These are phyloP conservation scores for Flaveria ramosissima DNA, from an alignment of 129 eudicot genomes.

Conservation along the genomic window DNA sequence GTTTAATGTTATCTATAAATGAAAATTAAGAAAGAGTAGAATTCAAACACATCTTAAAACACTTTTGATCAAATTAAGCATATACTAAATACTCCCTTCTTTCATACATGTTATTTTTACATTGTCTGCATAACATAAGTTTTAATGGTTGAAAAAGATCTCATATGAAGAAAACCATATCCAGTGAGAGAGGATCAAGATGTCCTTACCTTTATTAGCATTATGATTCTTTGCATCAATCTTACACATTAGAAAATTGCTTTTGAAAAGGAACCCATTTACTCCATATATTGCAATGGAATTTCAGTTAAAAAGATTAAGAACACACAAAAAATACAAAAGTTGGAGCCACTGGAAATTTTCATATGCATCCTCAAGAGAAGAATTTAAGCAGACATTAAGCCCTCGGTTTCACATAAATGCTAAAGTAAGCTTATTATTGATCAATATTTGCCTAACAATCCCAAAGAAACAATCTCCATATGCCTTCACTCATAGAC, in stretches of 20 bases:
- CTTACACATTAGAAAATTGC: background rate
- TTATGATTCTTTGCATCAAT: background rate
- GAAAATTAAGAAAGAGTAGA: background rate
- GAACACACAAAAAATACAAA: background rate
- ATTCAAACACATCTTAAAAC: background rate
- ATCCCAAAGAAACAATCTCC: too few species aligned
- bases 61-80: background rate
- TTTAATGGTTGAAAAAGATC: background rate
- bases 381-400: background rate
- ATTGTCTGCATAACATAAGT: too few species aligned
- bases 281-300: conserved; percentile 21
- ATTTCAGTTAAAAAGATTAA: background rate
- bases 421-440: too few species aligned
- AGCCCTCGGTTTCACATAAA: too few species aligned
- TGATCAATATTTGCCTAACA: background rate
- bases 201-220: background rate
- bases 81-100: background rate
- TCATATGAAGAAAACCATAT: background rate
- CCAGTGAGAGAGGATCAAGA: background rate
- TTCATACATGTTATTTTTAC: too few species aligned
- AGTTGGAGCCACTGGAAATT: background rate
- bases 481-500: too few species aligned
- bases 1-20: background rate
- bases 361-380: conserved; percentile 1
- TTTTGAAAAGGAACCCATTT: background rate